These are phyloP conservation scores for Pleurotus djamor DNA, from an alignment of 768 basidiomycete genomes.

Conservation along the genomic window DNA sequence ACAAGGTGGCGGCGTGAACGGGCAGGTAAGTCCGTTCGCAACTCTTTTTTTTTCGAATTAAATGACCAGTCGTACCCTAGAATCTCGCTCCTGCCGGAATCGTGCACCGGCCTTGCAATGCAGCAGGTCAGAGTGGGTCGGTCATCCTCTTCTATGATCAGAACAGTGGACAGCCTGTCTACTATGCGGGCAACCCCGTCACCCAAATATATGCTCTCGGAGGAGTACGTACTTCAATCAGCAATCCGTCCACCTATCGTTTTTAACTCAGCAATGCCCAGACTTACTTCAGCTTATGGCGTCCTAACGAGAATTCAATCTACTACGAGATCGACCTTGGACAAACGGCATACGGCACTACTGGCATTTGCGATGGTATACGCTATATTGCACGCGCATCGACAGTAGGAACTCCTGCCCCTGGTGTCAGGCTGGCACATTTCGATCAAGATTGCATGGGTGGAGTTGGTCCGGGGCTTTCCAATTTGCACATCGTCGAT, in stretches of 20 bases:
- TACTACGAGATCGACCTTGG: background rate
- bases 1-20: background rate
- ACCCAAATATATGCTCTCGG: background rate
- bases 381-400: background rate
- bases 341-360: too few relatives aligned
- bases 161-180: background rate
- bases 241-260: too few relatives aligned
- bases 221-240: background rate
- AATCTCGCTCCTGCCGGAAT: background rate
- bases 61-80: background rate
- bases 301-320: background rate
- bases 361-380: background rate
- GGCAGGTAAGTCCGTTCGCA: background rate
- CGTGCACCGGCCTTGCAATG: background rate
- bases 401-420: too few relatives aligned
- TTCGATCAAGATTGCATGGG: slow-evolving; percentile 1
- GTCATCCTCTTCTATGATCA: background rate
- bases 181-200: background rate
- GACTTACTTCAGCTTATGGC: too few relatives aligned
- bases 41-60: too few relatives aligned
- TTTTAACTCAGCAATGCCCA: too few relatives aligned
- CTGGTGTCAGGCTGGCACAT: background rate
- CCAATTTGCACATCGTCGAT: background rate
- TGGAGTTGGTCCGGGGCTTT: background rate
- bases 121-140: background rate